Conservation (phyloP, 1,139 yeast genomes). For the Komagataea norvegica region DNA sequence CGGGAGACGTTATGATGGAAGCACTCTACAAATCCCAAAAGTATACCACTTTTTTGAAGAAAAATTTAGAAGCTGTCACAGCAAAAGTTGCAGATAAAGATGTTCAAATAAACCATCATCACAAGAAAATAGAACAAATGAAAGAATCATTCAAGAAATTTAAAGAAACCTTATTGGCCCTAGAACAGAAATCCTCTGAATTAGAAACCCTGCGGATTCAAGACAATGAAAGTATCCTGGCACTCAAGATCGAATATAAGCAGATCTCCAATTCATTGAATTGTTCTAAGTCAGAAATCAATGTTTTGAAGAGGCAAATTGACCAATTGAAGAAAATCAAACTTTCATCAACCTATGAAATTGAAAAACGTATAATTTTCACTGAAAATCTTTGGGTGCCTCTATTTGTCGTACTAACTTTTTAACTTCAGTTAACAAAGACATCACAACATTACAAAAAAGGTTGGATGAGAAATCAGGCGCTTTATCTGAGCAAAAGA, state of each 20-base stretch:
- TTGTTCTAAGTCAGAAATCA: slow-evolving; percentile 11
- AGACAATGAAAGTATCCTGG: slow-evolving; percentile 10
- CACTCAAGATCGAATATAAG: slow-evolving; percentile 13
- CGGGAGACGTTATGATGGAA: slow-evolving; percentile 22
- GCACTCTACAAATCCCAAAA: slow-evolving; percentile 25
- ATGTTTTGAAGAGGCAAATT: slow-evolving; percentile 17
- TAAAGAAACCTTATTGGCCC: slow-evolving; percentile 8
- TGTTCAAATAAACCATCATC: slow-evolving; percentile 11
- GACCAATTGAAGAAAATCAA: slow-evolving; percentile 23
- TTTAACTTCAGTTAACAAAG: slow-evolving; percentile 16
- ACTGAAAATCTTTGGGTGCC: background rate
- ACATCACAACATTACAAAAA: slow-evolving; percentile 17
- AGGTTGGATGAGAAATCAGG: slow-evolving; percentile 25
- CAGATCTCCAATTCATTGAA: slow-evolving; percentile 4
- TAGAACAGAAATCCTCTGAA: slow-evolving; percentile 12
- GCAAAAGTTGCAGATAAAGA: slow-evolving; percentile 15
- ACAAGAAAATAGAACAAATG: slow-evolving; percentile 4
- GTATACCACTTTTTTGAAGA: slow-evolving; percentile 16
- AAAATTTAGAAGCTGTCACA: slow-evolving; percentile 15
- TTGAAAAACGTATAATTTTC: slow-evolving; percentile 17
- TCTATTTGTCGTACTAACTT: background rate
- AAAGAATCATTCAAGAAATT: slow-evolving; percentile 12
- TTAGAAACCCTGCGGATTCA: slow-evolving; percentile 10
- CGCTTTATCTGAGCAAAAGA: slow-evolving; percentile 25
- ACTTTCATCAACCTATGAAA: slow-evolving; percentile 17